Base-by-base conservation (phyloP, 371 early-diverging fungal species). In the Coemansia sp. region DNA sequence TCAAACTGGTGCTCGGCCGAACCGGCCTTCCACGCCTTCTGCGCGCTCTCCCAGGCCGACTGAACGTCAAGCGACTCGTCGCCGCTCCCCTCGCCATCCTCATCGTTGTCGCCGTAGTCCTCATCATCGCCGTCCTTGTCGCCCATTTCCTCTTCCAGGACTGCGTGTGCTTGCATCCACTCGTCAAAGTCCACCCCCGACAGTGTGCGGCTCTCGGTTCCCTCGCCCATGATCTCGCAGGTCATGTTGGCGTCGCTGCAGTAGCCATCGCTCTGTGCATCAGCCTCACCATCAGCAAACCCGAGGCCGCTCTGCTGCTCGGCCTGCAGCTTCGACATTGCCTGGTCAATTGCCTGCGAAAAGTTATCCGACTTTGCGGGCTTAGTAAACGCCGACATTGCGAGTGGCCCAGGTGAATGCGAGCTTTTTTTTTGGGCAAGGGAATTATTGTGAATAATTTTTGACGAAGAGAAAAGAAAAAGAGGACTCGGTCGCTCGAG, bases 111-210 rank as follows among this genome's bases (percentile, higher is more conserved):
- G 13, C 34, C 11, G 34, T 51, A 32, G 34, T 34, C 7, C 30
- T 34, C 52, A 35, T 51, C 34, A 4, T 34, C 34, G 42, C 42
- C n/a, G 10, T 42, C 35, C 6, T 4, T 14, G 34, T 32, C 52
- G n/a, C 20, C 47, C 26, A 26, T 26, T 26, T 47, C 47, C 14
- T 14, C 8, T 13, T 51, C 52, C 13, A 51, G 52, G 34, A 51
- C 52, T 13, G 34, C 52, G 34, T 51, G 52, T n/a, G 14, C 3
- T 6, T 32, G 52, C 52, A 51, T 51, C 52, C 52, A 51, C 52
- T 51, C 52, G 52, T 51, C 52, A 51, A 51, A 51, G 52, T 51
- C 52, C 13, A 51, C 52, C 5, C 52, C 52, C 52, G 52, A 51
- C 35, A 51, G 9, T 35, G 52, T 51, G 34, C 34, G 52, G 34